Conservation (phyloP, 176 grass and related monocot species). For the Oropetium thomaeum region DNA sequence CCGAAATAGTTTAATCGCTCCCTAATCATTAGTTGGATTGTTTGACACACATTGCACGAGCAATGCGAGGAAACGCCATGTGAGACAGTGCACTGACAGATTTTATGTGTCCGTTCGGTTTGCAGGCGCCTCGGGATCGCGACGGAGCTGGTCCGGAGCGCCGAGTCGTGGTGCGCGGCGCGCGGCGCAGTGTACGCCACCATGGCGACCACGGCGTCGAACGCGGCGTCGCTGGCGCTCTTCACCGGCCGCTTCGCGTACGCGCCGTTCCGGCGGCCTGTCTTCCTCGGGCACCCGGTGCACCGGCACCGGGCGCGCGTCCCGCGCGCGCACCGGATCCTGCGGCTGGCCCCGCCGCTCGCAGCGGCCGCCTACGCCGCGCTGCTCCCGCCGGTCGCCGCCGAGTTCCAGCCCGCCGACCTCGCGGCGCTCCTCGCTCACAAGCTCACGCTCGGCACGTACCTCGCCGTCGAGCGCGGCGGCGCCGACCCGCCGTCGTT, state of each 20-base stretch:
- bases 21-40: background rate
- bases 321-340: constrained; percentile 41
- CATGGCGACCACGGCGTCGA: constrained; percentile 66
- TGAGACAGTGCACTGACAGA: background rate
- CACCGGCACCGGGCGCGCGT: constrained; percentile 47
- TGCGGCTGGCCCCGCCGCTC: constrained; percentile 45
- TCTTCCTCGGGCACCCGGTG: constrained; percentile 67
- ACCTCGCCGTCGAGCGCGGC: constrained; percentile 53
- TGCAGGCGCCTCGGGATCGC: constrained; percentile 67
- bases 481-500: constrained; percentile 34
- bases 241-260: constrained; percentile 61
- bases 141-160: constrained; percentile 48
- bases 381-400: constrained; percentile 37
- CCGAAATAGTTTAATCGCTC: background rate
- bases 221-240: constrained; percentile 68
- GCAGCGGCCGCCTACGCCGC: constrained; percentile 44
- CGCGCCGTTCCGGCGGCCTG: constrained; percentile 60
- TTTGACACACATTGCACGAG: constrained; percentile 7
- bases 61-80: constrained; percentile 3
- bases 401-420: constrained; percentile 68
- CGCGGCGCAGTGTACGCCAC: constrained; percentile 55
- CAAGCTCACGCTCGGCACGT: constrained; percentile 66
- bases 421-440: constrained; percentile 58
- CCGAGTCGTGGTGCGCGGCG: constrained; percentile 53
- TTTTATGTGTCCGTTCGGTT: background rate